These are phyloP conservation scores for Violaceomyces palustris DNA, from an alignment of 1,284 basidiomycete genomes.

Conservation along the genomic window DNA sequence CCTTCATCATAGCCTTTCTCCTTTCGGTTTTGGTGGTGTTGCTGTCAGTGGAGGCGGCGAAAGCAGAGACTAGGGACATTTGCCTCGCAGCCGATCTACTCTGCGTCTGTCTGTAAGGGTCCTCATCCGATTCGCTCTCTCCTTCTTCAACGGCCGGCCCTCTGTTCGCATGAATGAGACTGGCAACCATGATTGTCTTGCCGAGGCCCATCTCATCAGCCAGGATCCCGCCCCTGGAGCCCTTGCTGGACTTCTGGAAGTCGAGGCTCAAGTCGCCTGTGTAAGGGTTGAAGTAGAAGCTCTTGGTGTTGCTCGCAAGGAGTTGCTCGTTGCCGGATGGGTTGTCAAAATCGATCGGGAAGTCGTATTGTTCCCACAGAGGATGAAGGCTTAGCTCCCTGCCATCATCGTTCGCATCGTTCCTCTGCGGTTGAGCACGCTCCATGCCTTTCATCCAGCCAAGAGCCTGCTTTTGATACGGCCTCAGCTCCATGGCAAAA, in stretches of 20 bases:
- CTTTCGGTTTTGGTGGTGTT: too few relatives aligned
- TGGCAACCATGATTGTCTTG: constrained; percentile 93
- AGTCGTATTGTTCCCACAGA: constrained; percentile 78
- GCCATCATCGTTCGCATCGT: neutral
- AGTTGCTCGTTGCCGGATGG: constrained; percentile 21
- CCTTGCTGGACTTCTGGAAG: constrained; percentile 76
- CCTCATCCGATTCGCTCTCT: constrained; percentile 14
- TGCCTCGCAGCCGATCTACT: constrained; percentile 20
- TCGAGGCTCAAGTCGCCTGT: constrained; percentile 85
- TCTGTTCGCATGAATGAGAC: constrained; percentile 74
- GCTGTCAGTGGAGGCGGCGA: constrained; percentile 18
- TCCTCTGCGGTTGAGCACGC: constrained; percentile 34
- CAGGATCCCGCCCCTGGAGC: constrained; percentile 77
- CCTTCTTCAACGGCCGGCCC: constrained; percentile 12
- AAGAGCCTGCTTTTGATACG: constrained; percentile 90
- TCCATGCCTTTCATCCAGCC: constrained; percentile 94
- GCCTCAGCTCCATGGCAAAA: constrained; percentile 72
- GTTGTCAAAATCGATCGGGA: constrained; percentile 34
- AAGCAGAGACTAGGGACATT: constrained; percentile 37
- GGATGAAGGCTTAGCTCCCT: constrained; percentile 69
- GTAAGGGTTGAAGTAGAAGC: constrained; percentile 42
- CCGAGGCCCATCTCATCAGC: constrained; percentile 84
- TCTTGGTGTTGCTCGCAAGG: constrained; percentile 19
- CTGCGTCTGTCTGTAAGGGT: constrained; percentile 6
- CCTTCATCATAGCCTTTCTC: constrained; percentile 15